Base-by-base conservation (phyloP, 805 yeast species). In the Candida easanensis region DNA sequence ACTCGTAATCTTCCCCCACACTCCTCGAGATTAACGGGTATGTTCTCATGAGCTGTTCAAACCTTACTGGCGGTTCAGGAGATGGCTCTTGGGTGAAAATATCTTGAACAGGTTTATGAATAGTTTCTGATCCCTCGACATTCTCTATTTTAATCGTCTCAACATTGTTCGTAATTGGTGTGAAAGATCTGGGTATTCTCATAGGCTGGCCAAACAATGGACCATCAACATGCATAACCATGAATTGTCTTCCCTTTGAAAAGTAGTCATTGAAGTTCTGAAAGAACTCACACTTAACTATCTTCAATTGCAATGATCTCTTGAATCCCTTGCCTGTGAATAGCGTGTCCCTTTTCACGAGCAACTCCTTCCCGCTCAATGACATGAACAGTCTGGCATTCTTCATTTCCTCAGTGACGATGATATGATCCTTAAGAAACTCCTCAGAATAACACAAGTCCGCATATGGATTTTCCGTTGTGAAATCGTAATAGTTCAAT, bases 401-500 rank as follows among this genome's bases (percentile, higher is more conserved):
- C 44, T 55, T 46, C 52, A 53, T 19, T 55, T 58, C 61, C 10
- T 61, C 56, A 3, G 72, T 64, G 36, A 69, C 60, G 16, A 84
- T 61, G 19, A 85, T 73, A 58, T 85, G 91, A 2, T 85, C 75
- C 36, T 72, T 71, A 8, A 84, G 65, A 57, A 84, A 84, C 20
- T 80, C 85, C 26, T 75, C 76, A 31, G 68, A 70, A 38, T 74
- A 74, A 57, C 87, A 81, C 13, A 79, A 60, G 2, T 81, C 86
- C 3, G 56, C 58, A 41, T 79, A 69, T 3, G 70, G 56, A 2
- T 60, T 41, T 9, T 70, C 65, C 0, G 74, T 45, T 16, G 63
- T 69, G 11, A 46, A 42, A 41, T 76, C 80, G 15, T 55, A 58
- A 45, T 61, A 66, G 39, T 69, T 59, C 35, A 64, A 54, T 10